These are phyloP conservation scores for Hypoxylon sp. DNA, from an alignment of 2,329 filamentous ascomycete genomes.

Conservation along the genomic window DNA sequence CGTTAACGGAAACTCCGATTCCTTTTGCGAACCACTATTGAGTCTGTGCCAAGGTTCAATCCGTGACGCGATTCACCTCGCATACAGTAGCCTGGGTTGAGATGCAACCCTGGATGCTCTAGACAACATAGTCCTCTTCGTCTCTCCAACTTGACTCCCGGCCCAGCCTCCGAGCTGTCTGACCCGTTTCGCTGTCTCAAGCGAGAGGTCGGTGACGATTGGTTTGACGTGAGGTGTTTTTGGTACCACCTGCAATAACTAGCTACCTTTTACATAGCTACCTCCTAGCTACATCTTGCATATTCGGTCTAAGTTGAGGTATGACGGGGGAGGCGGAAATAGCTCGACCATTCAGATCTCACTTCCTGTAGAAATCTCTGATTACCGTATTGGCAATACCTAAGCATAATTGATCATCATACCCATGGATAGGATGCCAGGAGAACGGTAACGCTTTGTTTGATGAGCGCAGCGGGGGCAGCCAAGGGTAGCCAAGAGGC, in stretches of 20 bases:
- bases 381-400: slow-evolving; percentile 18
- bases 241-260: slow-evolving; percentile 19
- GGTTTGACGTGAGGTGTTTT: slow-evolving; percentile 39
- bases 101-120: slow-evolving; percentile 42
- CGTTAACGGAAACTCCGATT: slow-evolving; percentile 30
- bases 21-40: slow-evolving; percentile 33
- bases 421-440: slow-evolving; percentile 20
- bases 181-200: slow-evolving; percentile 23
- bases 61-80: slow-evolving; percentile 43
- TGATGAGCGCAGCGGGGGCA: slow-evolving; percentile 23
- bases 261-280: not conserved
- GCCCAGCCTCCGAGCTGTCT: slow-evolving; percentile 35
- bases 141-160: slow-evolving; percentile 22
- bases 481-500: slow-evolving; percentile 19
- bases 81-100: slow-evolving; percentile 42
- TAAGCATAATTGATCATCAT: slow-evolving; percentile 40
- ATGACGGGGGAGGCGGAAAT: slow-evolving; percentile 34
- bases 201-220: slow-evolving; percentile 36
- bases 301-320: slow-evolving; percentile 33
- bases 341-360: slow-evolving; percentile 28
- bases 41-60: slow-evolving; percentile 42
- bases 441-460: slow-evolving; percentile 25
- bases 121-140: slow-evolving; percentile 36
- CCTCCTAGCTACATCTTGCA: slow-evolving; percentile 17
- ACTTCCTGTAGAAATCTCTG: slow-evolving; percentile 14